Base-by-base conservation (phyloP, 768 basidiomycete species). In the Tulasnella sp. region DNA sequence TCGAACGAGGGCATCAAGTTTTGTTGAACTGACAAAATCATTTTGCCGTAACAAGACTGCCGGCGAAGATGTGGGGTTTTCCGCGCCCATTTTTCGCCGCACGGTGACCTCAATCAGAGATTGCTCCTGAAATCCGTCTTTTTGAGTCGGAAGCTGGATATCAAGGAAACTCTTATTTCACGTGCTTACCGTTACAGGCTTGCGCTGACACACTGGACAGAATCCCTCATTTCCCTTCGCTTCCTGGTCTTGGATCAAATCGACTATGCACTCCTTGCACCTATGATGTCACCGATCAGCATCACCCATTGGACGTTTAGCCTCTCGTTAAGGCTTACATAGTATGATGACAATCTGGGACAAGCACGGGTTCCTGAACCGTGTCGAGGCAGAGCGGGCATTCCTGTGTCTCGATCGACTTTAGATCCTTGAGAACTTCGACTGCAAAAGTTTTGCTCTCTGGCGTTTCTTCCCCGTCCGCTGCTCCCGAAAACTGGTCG, bases 181-280 rank as follows among this genome's bases (percentile, higher is more conserved):
- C n/a, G 37, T 22, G 76, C 79, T 25, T 75, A 89, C 90, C 83
- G 88, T 88, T 74, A 93, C 83, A 19, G 92, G 93, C 0, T 89
- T 90, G n/a, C 82, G 82, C 36, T 86, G 86, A 80, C 96, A 99
- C 0, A 89, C 91, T 2, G 96, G 96, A 81, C 96, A 97, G 25
- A 86, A 85, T 0, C 90, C 87, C 68, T 89, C 86, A 80, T 94
- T 90, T 3, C 86, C 89, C 77, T 88, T 89, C 79, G 91, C 90
- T 72, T 90, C 87, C 79, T 91, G 90, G 12, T 86, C 86, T 25
- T 88, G 87, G 36, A 97, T 85, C 79, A 89, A 91, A 12, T 89
- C 87, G 22, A 93, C 82, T 31, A 96, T 92, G 80, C 96, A 99
- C 78, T 95, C 93, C 82, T 93, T 97, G 82, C 96, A 99, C 77